phyloP scores from a whole-genome alignment of 2,329 filamentous ascomycete genomes.

The Hypomyces perniciosus region DNA sequence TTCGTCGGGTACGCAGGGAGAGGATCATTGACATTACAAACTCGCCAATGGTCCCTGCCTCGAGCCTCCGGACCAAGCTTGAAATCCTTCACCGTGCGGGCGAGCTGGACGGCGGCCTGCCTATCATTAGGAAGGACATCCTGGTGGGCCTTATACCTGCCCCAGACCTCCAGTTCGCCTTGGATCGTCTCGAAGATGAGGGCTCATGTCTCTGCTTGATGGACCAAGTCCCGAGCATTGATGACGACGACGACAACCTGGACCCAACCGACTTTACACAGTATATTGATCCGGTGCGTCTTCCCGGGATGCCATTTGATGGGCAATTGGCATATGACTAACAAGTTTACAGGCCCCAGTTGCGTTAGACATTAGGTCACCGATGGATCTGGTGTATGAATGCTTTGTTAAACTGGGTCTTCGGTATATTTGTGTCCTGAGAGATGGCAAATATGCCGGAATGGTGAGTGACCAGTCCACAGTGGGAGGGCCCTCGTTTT shows the following conservation, averaged over 20 bases:
- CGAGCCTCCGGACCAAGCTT: slow-evolving; percentile 71
- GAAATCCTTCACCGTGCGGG: slow-evolving; percentile 76
- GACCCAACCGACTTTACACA: slow-evolving; percentile 81
- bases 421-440: slow-evolving; percentile 83
- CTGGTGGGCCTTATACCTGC: slow-evolving; percentile 89
- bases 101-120: slow-evolving; percentile 86
- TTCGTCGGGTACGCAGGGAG: slow-evolving; percentile 66
- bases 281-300: slow-evolving; percentile 76
- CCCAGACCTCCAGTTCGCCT: slow-evolving; percentile 85
- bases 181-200: slow-evolving; percentile 78
- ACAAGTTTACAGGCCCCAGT: slow-evolving; percentile 63
- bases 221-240: slow-evolving; percentile 58
- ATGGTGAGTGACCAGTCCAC: slow-evolving; percentile 54
- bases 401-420: slow-evolving; percentile 92
- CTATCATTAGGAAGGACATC: slow-evolving; percentile 71
- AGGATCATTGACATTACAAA: slow-evolving; percentile 83
- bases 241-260: slow-evolving; percentile 56
- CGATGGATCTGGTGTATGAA: slow-evolving; percentile 94
- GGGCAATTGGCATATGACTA: not conserved
- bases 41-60: slow-evolving; percentile 73
- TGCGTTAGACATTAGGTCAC: slow-evolving; percentile 77
- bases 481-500: not conserved
- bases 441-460: slow-evolving; percentile 79
- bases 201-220: slow-evolving; percentile 72
- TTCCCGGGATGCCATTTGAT: no score